Evolutionary conservation across 2,329 filamentous ascomycete genomes (phyloP), one percentile per base, ranked within the genome.

Genomic region (Trichoderma semiorbis): DNA sequence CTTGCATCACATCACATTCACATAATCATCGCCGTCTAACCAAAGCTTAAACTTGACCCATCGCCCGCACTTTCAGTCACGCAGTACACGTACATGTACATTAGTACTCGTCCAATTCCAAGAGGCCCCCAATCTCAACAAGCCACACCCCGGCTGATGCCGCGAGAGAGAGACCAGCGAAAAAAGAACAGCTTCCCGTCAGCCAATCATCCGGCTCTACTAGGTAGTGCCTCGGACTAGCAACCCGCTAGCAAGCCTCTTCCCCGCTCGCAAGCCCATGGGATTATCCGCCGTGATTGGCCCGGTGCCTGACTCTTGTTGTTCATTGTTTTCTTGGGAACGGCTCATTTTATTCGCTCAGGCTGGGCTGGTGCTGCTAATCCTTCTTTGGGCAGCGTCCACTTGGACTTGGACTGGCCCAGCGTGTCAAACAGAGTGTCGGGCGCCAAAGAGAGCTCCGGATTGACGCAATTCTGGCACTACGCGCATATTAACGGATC

Each of bases 381-480:
- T 66, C 63, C 63, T 55, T 21, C 18, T 18, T 21, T 24, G 18
- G 63, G 47, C 24, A 28, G 47, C 30, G 21, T 53, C 62, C 28
- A 39, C n/a, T 32, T 14, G 21, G 30, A 11, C 58, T 34, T 18
- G 21, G 43, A 28, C 28, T 32, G 26, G 36, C 63, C 63, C 63
- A 18, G 63, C 63, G 63, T 66, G 63, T 66, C 64, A 67, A 26
- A 39, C 64, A 57, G 50, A 67, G 11, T 57, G 26, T 66, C 63
- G 47, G 63, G 63, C 63, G 47, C 63, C 43, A 18, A 53, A 53
- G 21, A 26, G 63, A 65, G 63, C 63, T 65, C 21, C 43, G 16
- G 24, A 36, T 36, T 53, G 28, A 36, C 47, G 47, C 47, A n/a
- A 36, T 26, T 16, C 32, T 57, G 36, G 60, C 36, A 26, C 34